These are phyloP conservation scores for Suillus subaureus DNA, from an alignment of 768 basidiomycete species.

Conservation along the genomic window DNA sequence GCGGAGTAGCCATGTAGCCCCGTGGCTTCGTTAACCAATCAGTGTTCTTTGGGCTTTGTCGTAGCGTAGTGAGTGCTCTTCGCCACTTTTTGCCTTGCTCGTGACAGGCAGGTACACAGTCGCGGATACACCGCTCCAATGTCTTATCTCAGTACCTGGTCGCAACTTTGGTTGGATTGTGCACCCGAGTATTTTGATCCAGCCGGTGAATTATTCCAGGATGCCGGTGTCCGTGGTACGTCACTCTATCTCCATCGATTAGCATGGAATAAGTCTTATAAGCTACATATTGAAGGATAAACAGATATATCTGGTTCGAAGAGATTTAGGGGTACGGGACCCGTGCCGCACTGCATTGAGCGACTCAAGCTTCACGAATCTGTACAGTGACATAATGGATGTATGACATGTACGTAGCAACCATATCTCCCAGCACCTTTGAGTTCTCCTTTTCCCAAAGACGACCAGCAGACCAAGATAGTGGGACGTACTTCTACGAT, in stretches of 20 bases:
- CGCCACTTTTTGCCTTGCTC: no score
- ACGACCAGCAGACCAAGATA: neutral
- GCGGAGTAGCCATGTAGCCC: no score
- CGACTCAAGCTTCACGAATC: no score
- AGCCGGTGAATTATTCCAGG: neutral
- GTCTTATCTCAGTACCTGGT: neutral
- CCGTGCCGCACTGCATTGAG: neutral
- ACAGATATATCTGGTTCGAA: neutral
- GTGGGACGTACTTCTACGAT: neutral
- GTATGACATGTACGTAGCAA: neutral
- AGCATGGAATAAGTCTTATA: neutral
- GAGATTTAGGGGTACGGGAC: neutral
- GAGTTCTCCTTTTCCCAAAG: neutral
- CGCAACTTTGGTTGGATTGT: neutral
- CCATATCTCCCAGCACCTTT: neutral
- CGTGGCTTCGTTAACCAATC: no score
- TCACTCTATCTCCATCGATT: neutral
- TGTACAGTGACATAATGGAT: neutral
- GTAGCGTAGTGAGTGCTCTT: no score
- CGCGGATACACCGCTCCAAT: no score
- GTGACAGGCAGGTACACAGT: no score
- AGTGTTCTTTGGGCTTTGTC: no score
- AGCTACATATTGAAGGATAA: neutral
- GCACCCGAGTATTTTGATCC: neutral
- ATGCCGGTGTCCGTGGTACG: neutral